These are phyloP conservation scores for Hygrocybe punicea DNA, from an alignment of 768 basidiomycete genomes.

Conservation along the genomic window DNA sequence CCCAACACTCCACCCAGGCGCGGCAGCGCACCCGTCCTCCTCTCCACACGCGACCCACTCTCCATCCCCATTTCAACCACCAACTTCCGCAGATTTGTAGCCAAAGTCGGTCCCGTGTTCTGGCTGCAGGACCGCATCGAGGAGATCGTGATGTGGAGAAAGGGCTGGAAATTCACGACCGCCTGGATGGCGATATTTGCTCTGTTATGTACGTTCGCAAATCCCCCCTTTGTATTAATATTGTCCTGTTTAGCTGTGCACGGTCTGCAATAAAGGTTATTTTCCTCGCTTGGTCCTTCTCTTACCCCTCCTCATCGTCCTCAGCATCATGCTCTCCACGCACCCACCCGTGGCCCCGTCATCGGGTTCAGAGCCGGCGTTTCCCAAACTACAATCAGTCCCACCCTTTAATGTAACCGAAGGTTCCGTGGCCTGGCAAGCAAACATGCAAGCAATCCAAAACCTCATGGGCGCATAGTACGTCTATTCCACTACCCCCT, in stretches of 20 bases:
- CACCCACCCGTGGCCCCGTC: conserved; percentile 44
- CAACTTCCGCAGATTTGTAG: conserved; percentile 80
- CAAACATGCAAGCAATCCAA: conserved; percentile 85
- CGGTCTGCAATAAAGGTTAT: conserved; percentile 49
- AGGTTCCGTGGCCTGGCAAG: conserved; percentile 75
- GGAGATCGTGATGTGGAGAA: conserved; percentile 80
- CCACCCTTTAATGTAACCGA: conserved; percentile 40
- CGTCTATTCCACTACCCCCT: conserved; percentile 28
- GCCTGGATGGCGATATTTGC: conserved; percentile 75
- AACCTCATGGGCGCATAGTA: conserved; percentile 86
- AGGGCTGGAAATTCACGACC: conserved; percentile 65
- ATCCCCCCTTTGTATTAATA: neutral
- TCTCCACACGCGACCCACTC: conserved; percentile 64
- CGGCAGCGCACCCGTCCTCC: conserved; percentile 34
- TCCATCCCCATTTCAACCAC: conserved; percentile 73
- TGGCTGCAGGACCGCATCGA: conserved; percentile 89
- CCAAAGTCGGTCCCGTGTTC: conserved; percentile 73
- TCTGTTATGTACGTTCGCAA: conserved; percentile 64
- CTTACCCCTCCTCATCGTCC: conserved; percentile 59
- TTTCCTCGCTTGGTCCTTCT: conserved; percentile 71
- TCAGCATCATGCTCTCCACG: conserved; percentile 62
- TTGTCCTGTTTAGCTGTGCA: neutral
- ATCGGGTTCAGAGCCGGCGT: conserved; percentile 13
- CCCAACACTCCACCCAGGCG: conserved; percentile 16
- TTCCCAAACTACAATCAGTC: conserved; percentile 10